These are phyloP conservation scores for Penicillium sp. DNA, from an alignment of 2,329 filamentous ascomycete species.

Conservation along the genomic window DNA sequence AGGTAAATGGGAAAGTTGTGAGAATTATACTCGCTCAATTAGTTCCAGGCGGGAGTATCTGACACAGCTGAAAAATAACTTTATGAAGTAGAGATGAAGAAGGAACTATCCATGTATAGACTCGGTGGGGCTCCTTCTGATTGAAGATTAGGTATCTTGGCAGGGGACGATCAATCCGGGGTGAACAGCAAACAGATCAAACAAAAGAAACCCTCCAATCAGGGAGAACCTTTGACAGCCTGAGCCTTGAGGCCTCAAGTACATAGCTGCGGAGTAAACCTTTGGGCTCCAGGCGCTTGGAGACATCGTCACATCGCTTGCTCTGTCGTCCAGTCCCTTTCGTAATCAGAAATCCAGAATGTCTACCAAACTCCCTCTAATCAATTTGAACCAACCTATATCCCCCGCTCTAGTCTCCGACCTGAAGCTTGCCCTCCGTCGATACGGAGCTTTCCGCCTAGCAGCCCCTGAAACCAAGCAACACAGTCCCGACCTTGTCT, in stretches of 20 bases:
- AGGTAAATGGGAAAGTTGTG: no score
- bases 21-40: no score
- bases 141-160: no score
- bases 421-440: background rate
- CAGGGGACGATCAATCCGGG: no score
- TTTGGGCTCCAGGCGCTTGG: background rate
- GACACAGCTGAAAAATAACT: no score
- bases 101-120: no score
- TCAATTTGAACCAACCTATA: constrained; percentile 1
- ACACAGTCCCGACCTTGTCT: background rate
- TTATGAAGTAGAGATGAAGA: no score
- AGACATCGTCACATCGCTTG: background rate
- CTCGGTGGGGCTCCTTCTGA: no score
- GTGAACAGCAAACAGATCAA: no score
- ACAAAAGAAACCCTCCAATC: no score
- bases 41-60: no score
- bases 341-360: background rate
- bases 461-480: constrained; percentile 5
- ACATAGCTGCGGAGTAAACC: background rate
- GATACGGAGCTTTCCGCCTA: constrained; percentile 10
- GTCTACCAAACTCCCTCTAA: constrained; percentile 2
- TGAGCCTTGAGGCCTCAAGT: background rate
- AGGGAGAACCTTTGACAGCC: background rate
- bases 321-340: background rate
- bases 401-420: background rate